Evolutionary conservation across 2,329 filamentous ascomycete genomes (phyloP).

Genomic region (Didymella pomorum): DNA sequence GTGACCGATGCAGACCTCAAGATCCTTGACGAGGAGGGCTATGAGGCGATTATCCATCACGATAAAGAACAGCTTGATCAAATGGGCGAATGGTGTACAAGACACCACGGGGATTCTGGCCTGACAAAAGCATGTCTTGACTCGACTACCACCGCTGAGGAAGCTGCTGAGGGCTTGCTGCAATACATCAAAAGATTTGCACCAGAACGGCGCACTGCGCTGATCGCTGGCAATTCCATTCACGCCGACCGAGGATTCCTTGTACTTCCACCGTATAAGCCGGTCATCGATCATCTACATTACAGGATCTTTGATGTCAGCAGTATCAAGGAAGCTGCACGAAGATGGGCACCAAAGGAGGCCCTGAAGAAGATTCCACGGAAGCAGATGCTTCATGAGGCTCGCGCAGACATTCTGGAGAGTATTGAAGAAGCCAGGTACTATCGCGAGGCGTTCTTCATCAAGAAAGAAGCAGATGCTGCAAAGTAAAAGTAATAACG

Average conservation of each 20-base stretch:
- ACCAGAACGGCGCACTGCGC: constrained; percentile 69
- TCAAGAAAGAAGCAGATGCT: constrained; percentile 17
- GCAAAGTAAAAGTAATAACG: neutral
- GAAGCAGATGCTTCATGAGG: constrained; percentile 82
- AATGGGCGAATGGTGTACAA: constrained; percentile 91
- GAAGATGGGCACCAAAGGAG: constrained; percentile 76
- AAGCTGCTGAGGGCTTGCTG: constrained; percentile 76
- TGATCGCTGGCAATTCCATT: constrained; percentile 92
- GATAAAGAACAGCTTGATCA: constrained; percentile 71
- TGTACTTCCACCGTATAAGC: constrained; percentile 73
- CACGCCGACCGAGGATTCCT: constrained; percentile 90
- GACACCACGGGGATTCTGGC: constrained; percentile 81
- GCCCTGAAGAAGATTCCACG: constrained; percentile 68
- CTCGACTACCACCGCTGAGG: constrained; percentile 74
- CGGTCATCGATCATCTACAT: constrained; percentile 79
- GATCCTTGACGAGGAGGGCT: constrained; percentile 77
- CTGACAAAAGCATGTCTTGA: constrained; percentile 78
- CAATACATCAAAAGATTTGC: constrained; percentile 78
- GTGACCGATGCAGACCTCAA: constrained; percentile 83
- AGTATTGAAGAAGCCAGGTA: constrained; percentile 92
- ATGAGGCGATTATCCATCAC: constrained; percentile 81
- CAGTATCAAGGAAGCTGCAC: constrained; percentile 86
- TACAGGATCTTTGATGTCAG: constrained; percentile 94
- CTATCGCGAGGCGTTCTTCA: constrained; percentile 77
- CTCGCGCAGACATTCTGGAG: constrained; percentile 88